Conservation (phyloP, 148 eudicot species). For the Rheum nobile region DNA sequence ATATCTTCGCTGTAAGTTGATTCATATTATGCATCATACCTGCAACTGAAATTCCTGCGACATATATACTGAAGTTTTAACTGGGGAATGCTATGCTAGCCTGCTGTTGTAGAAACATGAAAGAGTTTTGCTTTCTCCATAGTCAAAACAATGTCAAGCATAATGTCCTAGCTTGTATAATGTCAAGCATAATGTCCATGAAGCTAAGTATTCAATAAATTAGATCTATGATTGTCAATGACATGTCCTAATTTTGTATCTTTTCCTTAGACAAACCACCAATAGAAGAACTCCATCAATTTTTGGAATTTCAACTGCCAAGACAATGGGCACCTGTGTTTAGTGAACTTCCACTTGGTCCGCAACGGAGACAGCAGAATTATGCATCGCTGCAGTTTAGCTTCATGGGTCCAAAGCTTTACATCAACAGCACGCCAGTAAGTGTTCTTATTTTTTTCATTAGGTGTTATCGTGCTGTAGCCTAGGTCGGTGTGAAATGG, state of each 20-base stretch:
- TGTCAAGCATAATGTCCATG: too few species aligned
- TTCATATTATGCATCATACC: background rate
- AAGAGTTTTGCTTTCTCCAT: background rate
- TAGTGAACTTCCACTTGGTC: slow-evolving; percentile 95
- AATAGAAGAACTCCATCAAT: slow-evolving; percentile 92
- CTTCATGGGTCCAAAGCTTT: slow-evolving; percentile 93
- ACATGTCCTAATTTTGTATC: background rate
- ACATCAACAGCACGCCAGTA: slow-evolving; percentile 75
- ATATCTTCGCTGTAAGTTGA: slow-evolving; percentile 81
- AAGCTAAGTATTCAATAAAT: background rate
- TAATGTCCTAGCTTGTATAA: background rate
- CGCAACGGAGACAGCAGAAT: slow-evolving; percentile 74
- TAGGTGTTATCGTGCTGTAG: background rate
- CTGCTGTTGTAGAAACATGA: background rate
- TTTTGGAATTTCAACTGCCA: slow-evolving; percentile 97
- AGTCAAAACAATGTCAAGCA: background rate
- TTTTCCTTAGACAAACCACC: slow-evolving; percentile 82
- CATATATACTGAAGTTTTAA: background rate
- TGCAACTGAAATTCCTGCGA: background rate
- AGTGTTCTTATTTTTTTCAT: slow-evolving; percentile 6
- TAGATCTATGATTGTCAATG: background rate
- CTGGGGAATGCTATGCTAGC: background rate
- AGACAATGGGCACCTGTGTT: slow-evolving; percentile 98
- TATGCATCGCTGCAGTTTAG: slow-evolving; percentile 83
- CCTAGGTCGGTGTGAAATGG: background rate